Conservation (phyloP, 1,139 yeast genomes). For the Saccharomycopsis crataegensis region DNA sequence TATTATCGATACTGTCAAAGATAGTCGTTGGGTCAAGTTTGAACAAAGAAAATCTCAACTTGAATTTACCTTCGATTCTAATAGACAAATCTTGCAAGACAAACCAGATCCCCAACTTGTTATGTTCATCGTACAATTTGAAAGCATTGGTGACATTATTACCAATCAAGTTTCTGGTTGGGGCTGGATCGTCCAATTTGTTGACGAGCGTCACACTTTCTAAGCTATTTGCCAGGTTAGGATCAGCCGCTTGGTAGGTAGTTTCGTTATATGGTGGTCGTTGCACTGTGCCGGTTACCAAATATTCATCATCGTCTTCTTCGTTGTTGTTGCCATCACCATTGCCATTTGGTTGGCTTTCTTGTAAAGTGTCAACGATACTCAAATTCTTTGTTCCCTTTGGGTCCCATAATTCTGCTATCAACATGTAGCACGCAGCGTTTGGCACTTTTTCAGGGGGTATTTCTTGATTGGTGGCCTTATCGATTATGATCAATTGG, state of each 20-base stretch:
- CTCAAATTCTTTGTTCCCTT: conserved; percentile 17
- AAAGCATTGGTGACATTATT: conserved; percentile 34
- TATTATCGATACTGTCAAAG: conserved; percentile 13
- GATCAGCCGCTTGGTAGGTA: neutral
- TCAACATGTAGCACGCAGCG: conserved; percentile 20
- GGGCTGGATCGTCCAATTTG: conserved; percentile 22
- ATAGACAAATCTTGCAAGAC: conserved; percentile 36
- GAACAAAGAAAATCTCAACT: conserved; percentile 32
- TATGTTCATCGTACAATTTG: conserved; percentile 32
- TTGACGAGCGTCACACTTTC: conserved; percentile 19
- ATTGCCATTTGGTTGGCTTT: conserved; percentile 20
- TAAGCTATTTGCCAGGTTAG: conserved; percentile 8
- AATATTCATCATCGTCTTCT: conserved; percentile 12
- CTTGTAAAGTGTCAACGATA: conserved; percentile 20
- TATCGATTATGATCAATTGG: conserved; percentile 28
- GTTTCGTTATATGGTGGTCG: conserved; percentile 11
- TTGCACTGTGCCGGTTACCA: conserved; percentile 13
- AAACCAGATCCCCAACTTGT: conserved; percentile 36
- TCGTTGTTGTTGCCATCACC: conserved; percentile 20
- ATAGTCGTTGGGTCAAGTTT: conserved; percentile 25
- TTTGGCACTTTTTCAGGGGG: conserved; percentile 18
- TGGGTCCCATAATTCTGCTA: conserved; percentile 20
- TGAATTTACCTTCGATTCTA: conserved; percentile 38
- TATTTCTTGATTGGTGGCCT: conserved; percentile 24
- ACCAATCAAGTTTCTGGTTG: conserved; percentile 36